phyloP scores from a whole-genome alignment of 2,329 filamentous ascomycete species.

The Xylaria sp. region DNA sequence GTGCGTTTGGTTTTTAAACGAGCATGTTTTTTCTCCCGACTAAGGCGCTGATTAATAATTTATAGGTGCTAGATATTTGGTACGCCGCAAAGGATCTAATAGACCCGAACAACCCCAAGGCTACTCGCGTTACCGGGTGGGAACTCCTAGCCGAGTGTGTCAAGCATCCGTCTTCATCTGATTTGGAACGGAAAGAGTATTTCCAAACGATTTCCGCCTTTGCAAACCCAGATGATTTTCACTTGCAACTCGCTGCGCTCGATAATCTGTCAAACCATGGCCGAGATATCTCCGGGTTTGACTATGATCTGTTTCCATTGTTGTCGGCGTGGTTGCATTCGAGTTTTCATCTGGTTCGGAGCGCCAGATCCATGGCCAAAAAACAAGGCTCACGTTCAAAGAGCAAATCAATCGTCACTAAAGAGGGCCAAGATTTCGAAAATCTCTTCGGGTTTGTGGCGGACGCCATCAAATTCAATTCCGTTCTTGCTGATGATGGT shows the following conservation, averaged over 20 bases:
- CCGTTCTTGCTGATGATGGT: conserved; percentile 72
- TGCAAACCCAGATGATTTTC: conserved; percentile 71
- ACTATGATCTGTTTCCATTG: conserved; percentile 73
- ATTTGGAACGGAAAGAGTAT: conserved; percentile 73
- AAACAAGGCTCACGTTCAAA: conserved; percentile 60
- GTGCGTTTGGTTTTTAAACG: conserved; percentile 41
- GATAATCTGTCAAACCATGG: conserved; percentile 71
- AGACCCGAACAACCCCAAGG: conserved; percentile 63
- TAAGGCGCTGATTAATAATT: conserved; percentile 19
- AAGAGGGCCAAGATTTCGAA: conserved; percentile 71
- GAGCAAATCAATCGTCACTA: conserved; percentile 55
- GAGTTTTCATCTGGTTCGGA: conserved; percentile 64
- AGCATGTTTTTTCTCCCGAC: neutral
- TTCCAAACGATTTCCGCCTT: conserved; percentile 70
- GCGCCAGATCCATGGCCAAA: conserved; percentile 63
- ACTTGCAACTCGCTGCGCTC: conserved; percentile 72
- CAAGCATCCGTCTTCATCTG: conserved; percentile 70
- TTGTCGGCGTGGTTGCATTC: conserved; percentile 70
- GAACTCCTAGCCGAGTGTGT: conserved; percentile 74
- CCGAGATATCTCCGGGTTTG: conserved; percentile 72
- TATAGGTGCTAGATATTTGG: conserved; percentile 69
- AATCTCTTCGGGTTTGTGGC: conserved; percentile 73
- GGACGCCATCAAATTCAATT: conserved; percentile 80
- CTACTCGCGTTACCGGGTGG: conserved; percentile 70
- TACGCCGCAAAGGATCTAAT: conserved; percentile 74